These are phyloP conservation scores for Podila epigama DNA, from an alignment of 192 early-diverging fungal species.

Conservation along the genomic window DNA sequence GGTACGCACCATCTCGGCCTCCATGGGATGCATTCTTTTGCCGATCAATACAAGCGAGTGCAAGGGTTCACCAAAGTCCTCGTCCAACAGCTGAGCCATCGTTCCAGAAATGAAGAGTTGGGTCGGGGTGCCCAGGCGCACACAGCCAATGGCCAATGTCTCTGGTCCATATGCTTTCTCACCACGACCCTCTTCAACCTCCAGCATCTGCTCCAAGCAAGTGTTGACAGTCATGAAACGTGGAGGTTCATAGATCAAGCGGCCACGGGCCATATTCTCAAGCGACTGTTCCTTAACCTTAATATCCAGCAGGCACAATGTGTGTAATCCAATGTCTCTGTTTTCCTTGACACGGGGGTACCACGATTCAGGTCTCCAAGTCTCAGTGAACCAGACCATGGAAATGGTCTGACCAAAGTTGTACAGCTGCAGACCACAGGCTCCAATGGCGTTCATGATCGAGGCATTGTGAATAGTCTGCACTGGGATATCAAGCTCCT, in stretches of 20 bases:
- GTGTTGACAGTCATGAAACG: constrained; percentile 97
- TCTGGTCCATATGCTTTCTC: constrained; percentile 78
- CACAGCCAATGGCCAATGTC: constrained; percentile 90
- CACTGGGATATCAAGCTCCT: constrained; percentile 85
- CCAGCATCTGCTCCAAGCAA: constrained; percentile 91
- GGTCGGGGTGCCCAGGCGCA: constrained; percentile 85
- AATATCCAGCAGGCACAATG: constrained; percentile 94
- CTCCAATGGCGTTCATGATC: constrained; percentile 98
- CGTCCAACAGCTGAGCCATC: constrained; percentile 78
- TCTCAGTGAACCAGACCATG: constrained; percentile 96
- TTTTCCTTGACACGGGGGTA: constrained; percentile 95
- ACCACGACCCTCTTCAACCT: constrained; percentile 83
- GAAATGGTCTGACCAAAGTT: constrained; percentile 99
- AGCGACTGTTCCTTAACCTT: constrained; percentile 98
- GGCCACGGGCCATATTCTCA: constrained; percentile 93
- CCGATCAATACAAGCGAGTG: constrained; percentile 95
- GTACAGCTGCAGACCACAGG: constrained; percentile 96
- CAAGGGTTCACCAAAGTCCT: constrained; percentile 93
- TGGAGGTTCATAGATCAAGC: constrained; percentile 96
- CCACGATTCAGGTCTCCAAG: constrained; percentile 96
- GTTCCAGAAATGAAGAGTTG: constrained; percentile 88
- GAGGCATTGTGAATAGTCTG: constrained; percentile 98
- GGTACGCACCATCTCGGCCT: constrained; percentile 84
- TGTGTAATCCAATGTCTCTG: constrained; percentile 84
- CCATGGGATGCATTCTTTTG: constrained; percentile 88